phyloP scores from a whole-genome alignment of 768 basidiomycete genomes.

The Tubosaeta sp. region DNA sequence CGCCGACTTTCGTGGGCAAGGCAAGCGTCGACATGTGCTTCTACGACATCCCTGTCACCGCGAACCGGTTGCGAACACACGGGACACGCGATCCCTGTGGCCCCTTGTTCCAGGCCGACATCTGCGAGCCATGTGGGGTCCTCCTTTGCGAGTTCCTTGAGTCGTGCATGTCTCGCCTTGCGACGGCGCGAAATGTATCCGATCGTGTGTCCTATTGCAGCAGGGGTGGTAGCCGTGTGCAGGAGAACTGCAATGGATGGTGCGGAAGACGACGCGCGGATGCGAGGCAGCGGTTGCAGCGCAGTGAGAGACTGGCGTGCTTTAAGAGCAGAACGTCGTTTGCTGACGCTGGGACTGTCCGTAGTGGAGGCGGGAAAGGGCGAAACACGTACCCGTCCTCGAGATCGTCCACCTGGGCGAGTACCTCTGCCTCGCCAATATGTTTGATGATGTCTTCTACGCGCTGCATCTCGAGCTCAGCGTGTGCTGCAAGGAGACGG shows the following conservation, averaged over 20 bases:
- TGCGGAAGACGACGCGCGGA: slow-evolving; percentile 20
- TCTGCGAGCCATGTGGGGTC: slow-evolving; percentile 39
- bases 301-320: slow-evolving; percentile 38
- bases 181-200: slow-evolving; percentile 63
- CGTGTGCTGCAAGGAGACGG: slow-evolving; percentile 63
- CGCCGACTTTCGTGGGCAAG: slow-evolving; percentile 51
- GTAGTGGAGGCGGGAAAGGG: slow-evolving; percentile 13
- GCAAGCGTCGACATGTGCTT: slow-evolving; percentile 82
- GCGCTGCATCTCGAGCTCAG: slow-evolving; percentile 61
- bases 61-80: slow-evolving; percentile 55
- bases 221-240: slow-evolving; percentile 22
- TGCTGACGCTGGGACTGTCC: slow-evolving; percentile 15
- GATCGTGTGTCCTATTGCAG: slow-evolving; percentile 50
- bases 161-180: slow-evolving; percentile 60
- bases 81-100: slow-evolving; percentile 56
- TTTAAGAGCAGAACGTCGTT: slow-evolving; percentile 43
- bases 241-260: slow-evolving; percentile 11
- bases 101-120: slow-evolving; percentile 34
- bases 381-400: slow-evolving; percentile 48
- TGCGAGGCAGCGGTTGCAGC: slow-evolving; percentile 21
- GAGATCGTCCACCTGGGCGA: slow-evolving; percentile 44
- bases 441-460: slow-evolving; percentile 62
- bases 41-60: slow-evolving; percentile 69
- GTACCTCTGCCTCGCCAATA: slow-evolving; percentile 57
- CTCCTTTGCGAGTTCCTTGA: slow-evolving; percentile 65